A percentile compares a stretch with the other conserved stretches of the same genome.
phyloP scores from a whole-genome alignment of 768 basidiomycete species.

The Gymnopilus dilepis region DNA sequence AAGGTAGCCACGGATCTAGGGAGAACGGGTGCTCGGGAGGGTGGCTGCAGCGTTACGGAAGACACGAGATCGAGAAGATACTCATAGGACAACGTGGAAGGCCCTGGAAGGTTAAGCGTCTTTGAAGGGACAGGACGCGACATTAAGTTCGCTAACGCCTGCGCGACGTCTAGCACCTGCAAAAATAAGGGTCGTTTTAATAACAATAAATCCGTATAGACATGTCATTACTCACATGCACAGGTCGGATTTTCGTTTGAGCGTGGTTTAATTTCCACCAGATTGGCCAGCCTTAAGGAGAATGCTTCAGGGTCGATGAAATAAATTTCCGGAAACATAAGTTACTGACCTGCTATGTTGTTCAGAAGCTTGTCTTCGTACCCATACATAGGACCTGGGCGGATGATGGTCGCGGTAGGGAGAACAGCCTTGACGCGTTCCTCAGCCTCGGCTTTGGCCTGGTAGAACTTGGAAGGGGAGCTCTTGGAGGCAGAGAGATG shows the following conservation, averaged over 20 bases:
- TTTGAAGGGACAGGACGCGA: constrained; percentile 62
- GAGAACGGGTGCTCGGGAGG: constrained; percentile 72
- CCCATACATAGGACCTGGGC: constrained; percentile 89
- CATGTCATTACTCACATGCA: constrained; percentile 68
- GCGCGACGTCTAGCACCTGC: constrained; percentile 92
- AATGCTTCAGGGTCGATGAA: background rate
- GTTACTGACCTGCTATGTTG: constrained; percentile 81
- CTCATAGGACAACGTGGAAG: constrained; percentile 82
- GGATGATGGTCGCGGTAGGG: constrained; percentile 85
- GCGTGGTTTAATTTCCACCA: constrained; percentile 94
- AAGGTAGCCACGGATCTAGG: constrained; percentile 74
- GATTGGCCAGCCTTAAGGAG: constrained; percentile 77
- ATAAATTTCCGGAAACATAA: constrained; percentile 9
- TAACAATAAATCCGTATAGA: constrained; percentile 17
- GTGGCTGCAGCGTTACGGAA: constrained; percentile 77
- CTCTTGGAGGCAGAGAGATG: constrained; percentile 87
- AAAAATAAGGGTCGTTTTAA: constrained; percentile 20
- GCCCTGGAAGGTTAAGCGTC: constrained; percentile 86
- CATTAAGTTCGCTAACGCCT: constrained; percentile 84
- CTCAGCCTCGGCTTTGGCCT: constrained; percentile 90
- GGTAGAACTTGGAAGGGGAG: constrained; percentile 85
- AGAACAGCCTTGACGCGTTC: constrained; percentile 83
- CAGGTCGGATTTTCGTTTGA: constrained; percentile 86
- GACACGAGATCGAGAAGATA: constrained; percentile 80
- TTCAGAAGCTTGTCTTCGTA: constrained; percentile 94